Base-by-base conservation (phyloP, 306 rosid genomes). In the Elaeagnus macrophylla region DNA sequence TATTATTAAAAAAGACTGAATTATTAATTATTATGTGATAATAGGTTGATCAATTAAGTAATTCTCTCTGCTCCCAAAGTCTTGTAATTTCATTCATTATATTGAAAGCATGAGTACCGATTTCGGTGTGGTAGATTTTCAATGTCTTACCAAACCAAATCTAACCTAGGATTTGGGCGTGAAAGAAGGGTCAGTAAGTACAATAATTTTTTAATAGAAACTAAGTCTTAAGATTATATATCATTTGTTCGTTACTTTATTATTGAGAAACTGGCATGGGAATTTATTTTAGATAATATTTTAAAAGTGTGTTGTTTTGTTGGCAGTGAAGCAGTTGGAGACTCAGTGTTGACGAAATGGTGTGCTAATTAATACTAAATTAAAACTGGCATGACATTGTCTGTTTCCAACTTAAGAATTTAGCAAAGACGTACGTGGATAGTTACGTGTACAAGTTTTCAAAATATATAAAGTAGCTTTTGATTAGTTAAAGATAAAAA, bases 141-240 rank as follows among this genome's bases (percentile, higher is more conserved):
- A 61, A 51, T 41, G 48, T 58, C 40, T 39, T 44, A 54, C 68
- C 72, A 65, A 75, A 89, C 84, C 70, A 83, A 79, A 86, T 86
- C 95, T 48, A 74, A 70, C 54, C 43, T 67, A 69, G 81, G 97
- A 81, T 90, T 83, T 81, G 69, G 67, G 94, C 88, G 90, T 89
- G 86, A 70, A 32, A 67, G 0, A 25, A 25, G 32, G 32, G 32
- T 25, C 32, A 25, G 32, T 25, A 25, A 25, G 32, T 2, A 25
- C n/a, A 25, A 25, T 25, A 5, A 25, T 0, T 25, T 25, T 25
- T 25, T 25, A 73, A 10, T 63, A 35, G 82, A 73, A 80, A 77
- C 73, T 62, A 57, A 64, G 61, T 57, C 52, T 48, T 73, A 78
- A 72, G 32, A 25, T 25, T 25, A 25, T 25, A 25, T 25, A 25